Conservation (phyloP, 1,284 basidiomycete genomes). For the Trametes pubescens region DNA sequence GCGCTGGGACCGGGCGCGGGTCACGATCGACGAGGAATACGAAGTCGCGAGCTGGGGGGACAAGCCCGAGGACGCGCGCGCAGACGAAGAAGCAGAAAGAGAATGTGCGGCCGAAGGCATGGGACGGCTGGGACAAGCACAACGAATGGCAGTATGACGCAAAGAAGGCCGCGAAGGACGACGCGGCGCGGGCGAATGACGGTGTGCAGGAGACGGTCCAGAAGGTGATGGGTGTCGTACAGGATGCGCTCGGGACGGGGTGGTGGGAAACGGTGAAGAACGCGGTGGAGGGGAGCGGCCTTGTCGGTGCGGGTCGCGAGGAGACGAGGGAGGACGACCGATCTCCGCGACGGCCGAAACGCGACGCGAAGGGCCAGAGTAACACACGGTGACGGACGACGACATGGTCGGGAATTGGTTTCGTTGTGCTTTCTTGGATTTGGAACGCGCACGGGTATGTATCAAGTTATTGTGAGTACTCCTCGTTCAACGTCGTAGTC, state of each 20-base stretch:
- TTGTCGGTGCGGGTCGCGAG: conserved; percentile 20
- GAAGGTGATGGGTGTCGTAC: conserved; percentile 52
- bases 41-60: conserved; percentile 36
- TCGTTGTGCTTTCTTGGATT: neutral
- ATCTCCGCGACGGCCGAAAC: conserved; percentile 22
- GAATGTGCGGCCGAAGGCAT: conserved; percentile 56
- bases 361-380: conserved; percentile 26
- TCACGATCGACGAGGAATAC: conserved; percentile 36
- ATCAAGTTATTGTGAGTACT: neutral
- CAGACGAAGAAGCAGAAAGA: conserved; percentile 36
- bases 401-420: neutral
- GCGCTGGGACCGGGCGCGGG: conserved; percentile 33
- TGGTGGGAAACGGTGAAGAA: conserved; percentile 56
- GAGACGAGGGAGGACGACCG: conserved; percentile 5
- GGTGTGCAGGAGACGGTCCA: conserved; percentile 54
- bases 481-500: neutral
- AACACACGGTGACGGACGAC: conserved; percentile 19
- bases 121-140: conserved; percentile 73
- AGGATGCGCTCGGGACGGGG: conserved; percentile 45
- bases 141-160: conserved; percentile 65
- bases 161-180: conserved; percentile 37
- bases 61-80: conserved; percentile 37
- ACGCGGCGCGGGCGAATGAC: conserved; percentile 36
- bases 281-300: conserved; percentile 28
- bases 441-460: neutral